Conservation (phyloP, 75 land plant genomes). For the Pinus albicaulis region DNA sequence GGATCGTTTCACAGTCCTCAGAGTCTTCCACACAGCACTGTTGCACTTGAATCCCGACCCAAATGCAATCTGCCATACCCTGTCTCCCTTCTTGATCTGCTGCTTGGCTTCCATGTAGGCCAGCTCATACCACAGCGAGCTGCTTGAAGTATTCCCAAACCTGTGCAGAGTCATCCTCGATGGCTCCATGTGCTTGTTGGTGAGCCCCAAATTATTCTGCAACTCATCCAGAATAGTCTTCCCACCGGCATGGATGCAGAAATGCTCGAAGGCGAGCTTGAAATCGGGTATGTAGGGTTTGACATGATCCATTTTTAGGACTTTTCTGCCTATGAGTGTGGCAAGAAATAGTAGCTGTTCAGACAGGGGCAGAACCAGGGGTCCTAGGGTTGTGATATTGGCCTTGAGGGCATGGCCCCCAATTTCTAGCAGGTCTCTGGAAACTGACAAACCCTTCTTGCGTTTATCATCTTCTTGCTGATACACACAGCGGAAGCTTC, state of each 20-base stretch:
- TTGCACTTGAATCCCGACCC: constrained; percentile 86
- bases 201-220: constrained; percentile 59
- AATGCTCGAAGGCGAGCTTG: constrained; percentile 76
- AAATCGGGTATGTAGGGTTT: constrained; percentile 63
- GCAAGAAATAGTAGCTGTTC: constrained; percentile 65
- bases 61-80: constrained; percentile 78
- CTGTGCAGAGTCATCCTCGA: constrained; percentile 79
- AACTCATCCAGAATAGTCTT: constrained; percentile 79
- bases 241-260: constrained; percentile 85
- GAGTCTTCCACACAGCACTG: constrained; percentile 76
- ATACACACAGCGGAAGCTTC: constrained; percentile 63
- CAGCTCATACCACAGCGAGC: constrained; percentile 76
- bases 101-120: constrained; percentile 70
- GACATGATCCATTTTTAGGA: constrained; percentile 22
- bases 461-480: constrained; percentile 78
- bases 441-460: constrained; percentile 69
- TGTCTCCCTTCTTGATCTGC: constrained; percentile 60
- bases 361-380: constrained; percentile 66
- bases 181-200: constrained; percentile 68
- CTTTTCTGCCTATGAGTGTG: constrained; percentile 32
- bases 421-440: constrained; percentile 62
- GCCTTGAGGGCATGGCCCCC: constrained; percentile 70
- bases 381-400: constrained; percentile 71
- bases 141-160: constrained; percentile 73
- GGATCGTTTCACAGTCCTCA: constrained; percentile 35